Conservation (phyloP, 148 eudicot species). For the Rhododendron simsii region DNA sequence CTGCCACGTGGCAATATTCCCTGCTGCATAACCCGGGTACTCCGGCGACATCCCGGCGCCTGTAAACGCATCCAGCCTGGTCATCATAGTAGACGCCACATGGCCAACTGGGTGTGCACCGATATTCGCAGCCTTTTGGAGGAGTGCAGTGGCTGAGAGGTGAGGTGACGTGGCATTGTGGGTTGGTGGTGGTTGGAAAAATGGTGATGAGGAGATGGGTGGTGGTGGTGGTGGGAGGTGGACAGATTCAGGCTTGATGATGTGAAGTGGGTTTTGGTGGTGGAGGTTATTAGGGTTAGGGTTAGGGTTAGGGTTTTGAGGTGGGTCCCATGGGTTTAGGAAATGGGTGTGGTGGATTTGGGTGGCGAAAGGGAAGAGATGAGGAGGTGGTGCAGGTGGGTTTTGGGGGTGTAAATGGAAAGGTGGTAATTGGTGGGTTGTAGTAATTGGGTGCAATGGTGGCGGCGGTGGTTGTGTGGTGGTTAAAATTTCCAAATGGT, state of each 20-base stretch:
- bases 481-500: conserved; percentile 17
- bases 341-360: conserved; percentile 17
- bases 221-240: conserved; percentile 18
- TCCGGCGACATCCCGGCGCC: conserved; percentile 16
- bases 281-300: not conserved
- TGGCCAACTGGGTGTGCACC: conserved; percentile 34
- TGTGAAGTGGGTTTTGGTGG: conserved; percentile 12
- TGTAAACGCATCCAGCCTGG: not conserved
- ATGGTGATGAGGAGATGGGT: conserved; percentile 17
- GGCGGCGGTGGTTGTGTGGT: not conserved
- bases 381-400: conserved; percentile 12
- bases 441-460: not conserved
- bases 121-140: conserved; percentile 65
- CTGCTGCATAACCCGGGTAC: conserved; percentile 8
- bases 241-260: conserved; percentile 35
- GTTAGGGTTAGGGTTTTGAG: conserved; percentile 32
- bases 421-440: not conserved
- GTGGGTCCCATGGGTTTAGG: conserved; percentile 34
- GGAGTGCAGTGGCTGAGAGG: conserved; percentile 80
- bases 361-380: conserved; percentile 17
- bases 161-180: conserved; percentile 29
- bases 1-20: conserved; percentile 44
- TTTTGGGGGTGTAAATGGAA: conserved; percentile 10
- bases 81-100: conserved; percentile 31
- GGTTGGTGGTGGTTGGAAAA: conserved; percentile 15